Percentiles rank a stretch among this genome's conserved stretches.
These are phyloP conservation scores for Cryptococcus sp. DNA, from an alignment of 1,284 basidiomycete genomes.

Conservation along the genomic window DNA sequence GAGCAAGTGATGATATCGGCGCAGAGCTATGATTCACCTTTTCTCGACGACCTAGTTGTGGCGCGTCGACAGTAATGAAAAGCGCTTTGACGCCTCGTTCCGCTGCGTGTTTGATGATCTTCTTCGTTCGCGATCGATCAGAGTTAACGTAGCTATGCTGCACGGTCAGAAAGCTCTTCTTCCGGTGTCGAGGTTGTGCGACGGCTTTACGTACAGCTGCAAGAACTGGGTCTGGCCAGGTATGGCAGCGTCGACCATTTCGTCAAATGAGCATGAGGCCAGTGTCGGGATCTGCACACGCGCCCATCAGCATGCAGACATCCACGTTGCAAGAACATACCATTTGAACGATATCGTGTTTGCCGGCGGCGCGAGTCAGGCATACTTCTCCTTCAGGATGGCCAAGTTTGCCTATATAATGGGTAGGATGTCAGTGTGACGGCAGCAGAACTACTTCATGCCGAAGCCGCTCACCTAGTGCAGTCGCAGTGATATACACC, in stretches of 20 bases:
- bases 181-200: background rate
- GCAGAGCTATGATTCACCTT: slow-evolving; percentile 57
- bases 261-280: slow-evolving; percentile 85
- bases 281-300: slow-evolving; percentile 75
- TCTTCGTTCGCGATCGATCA: slow-evolving; percentile 76
- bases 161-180: background rate
- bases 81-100: slow-evolving; percentile 76
- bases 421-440: background rate
- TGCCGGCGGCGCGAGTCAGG: slow-evolving; percentile 79
- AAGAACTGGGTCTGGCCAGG: slow-evolving; percentile 76
- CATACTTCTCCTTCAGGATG: slow-evolving; percentile 90
- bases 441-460: background rate
- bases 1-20: background rate
- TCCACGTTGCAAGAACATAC: slow-evolving; percentile 52
- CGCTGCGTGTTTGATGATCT: slow-evolving; percentile 81
- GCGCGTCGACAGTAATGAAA: slow-evolving; percentile 91
- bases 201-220: slow-evolving; percentile 62
- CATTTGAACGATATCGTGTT: slow-evolving; percentile 84
- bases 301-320: background rate
- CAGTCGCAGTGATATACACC: slow-evolving; percentile 64
- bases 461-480: slow-evolving; percentile 25
- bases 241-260: slow-evolving; percentile 75
- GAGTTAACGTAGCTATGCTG: slow-evolving; percentile 73
- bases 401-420: slow-evolving; percentile 75
- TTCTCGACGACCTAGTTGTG: slow-evolving; percentile 84